Evolutionary conservation across 2,329 filamentous ascomycete species (phyloP).

Genomic region (Cercospora sojina): DNA sequence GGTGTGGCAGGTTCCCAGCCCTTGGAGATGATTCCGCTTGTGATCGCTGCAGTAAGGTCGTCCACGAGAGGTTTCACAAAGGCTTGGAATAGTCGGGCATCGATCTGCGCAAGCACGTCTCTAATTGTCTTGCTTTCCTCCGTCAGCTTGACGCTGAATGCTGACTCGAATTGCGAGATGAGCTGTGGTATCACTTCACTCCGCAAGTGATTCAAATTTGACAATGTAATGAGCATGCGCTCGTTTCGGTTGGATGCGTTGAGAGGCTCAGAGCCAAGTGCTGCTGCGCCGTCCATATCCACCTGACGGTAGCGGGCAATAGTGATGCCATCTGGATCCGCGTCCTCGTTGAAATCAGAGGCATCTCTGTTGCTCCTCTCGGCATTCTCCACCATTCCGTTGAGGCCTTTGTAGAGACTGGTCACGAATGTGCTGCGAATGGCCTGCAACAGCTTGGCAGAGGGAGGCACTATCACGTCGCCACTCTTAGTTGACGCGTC

Average conservation of each 20-base stretch:
- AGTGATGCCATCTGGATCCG: conserved; percentile 52
- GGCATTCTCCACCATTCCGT: conserved; percentile 95
- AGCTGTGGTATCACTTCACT: conserved; percentile 79
- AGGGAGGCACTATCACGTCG: conserved; percentile 81
- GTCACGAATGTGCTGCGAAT: conserved; percentile 90
- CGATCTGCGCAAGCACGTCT: conserved; percentile 87
- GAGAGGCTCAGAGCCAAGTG: conserved; percentile 48
- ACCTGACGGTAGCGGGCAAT: conserved; percentile 29
- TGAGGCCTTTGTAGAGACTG: conserved; percentile 88
- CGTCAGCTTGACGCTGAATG: conserved; percentile 90
- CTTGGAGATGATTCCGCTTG: conserved; percentile 66
- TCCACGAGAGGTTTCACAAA: conserved; percentile 80
- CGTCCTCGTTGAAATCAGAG: conserved; percentile 53
- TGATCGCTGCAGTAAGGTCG: conserved; percentile 67
- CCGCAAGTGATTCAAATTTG: conserved; percentile 83
- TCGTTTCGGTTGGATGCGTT: conserved; percentile 56
- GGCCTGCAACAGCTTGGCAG: conserved; percentile 83
- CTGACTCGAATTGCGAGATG: conserved; percentile 88
- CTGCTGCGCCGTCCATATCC: conserved; percentile 39
- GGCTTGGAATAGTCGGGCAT: conserved; percentile 84
- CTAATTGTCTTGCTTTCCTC: conserved; percentile 91
- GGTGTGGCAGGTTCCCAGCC: conserved; percentile 57
- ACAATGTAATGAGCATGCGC: conserved; percentile 89
- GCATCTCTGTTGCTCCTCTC: conserved; percentile 65
- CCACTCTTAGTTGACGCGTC: conserved; percentile 62